Percentiles rank a stretch among this genome's conserved stretches.
Evolutionary conservation across 768 basidiomycete genomes (phyloP).

Genomic region (Panus rudis): DNA sequence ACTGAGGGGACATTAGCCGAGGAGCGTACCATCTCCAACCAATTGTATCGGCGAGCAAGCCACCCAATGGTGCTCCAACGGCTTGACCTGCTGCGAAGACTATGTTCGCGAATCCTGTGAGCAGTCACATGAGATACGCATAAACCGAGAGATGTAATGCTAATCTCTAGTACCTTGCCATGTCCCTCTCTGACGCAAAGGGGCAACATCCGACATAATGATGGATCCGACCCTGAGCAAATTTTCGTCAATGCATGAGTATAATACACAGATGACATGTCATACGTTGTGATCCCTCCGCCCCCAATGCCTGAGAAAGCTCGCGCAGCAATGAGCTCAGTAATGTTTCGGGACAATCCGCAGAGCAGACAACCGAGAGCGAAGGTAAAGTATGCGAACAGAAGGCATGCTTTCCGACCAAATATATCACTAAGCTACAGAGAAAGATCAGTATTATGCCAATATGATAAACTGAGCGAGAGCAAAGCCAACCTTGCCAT

Average conservation of each 20-base stretch:
- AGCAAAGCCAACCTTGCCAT: slow-evolving; percentile 37
- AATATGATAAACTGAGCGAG: neutral
- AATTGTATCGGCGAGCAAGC: slow-evolving; percentile 52
- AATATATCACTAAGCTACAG: slow-evolving; percentile 48
- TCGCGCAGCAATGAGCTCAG: slow-evolving; percentile 43
- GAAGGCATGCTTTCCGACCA: slow-evolving; percentile 49
- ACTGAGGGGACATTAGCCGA: no score
- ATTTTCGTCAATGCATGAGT: neutral
- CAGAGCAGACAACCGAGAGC: slow-evolving; percentile 47
- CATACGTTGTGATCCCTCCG: slow-evolving; percentile 58
- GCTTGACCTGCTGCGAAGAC: slow-evolving; percentile 52
- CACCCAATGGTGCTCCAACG: slow-evolving; percentile 56
- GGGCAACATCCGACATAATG: slow-evolving; percentile 59
- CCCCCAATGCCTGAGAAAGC: slow-evolving; percentile 56
- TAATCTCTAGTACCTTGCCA: slow-evolving; percentile 51
- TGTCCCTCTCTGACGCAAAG: slow-evolving; percentile 56
- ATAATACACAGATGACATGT: slow-evolving; percentile 3
- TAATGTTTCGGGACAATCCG: slow-evolving; percentile 48
- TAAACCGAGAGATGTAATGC: neutral
- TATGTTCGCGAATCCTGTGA: slow-evolving; percentile 48
- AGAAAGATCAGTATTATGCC: neutral
- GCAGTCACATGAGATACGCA: neutral
- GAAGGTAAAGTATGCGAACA: slow-evolving; percentile 49
- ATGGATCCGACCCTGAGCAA: slow-evolving; percentile 48
- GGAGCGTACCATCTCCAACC: slow-evolving; percentile 56